Percentiles rank a stretch among this genome's conserved stretches.
phyloP scores from a whole-genome alignment of 768 basidiomycete genomes.

The Tylopilus sp. region DNA sequence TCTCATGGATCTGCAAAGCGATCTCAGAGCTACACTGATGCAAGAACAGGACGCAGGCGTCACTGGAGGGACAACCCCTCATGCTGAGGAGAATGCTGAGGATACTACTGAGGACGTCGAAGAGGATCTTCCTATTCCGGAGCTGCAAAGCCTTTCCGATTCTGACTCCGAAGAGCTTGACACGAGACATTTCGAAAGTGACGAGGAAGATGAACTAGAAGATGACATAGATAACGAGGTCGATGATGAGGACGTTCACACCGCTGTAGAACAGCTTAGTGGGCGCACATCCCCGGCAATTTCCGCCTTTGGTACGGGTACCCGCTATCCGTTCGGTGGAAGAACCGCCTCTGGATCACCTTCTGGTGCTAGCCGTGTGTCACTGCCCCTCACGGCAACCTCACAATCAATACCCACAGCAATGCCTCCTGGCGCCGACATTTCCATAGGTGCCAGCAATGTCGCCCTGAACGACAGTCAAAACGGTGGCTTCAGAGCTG shows the following conservation, averaged over 20 bases:
- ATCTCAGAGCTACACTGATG: constrained; percentile 61
- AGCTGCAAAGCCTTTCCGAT: constrained; percentile 22
- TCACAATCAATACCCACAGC: constrained; percentile 13
- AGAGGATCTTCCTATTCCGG: constrained; percentile 21
- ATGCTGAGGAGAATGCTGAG: constrained; percentile 6
- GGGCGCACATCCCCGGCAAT: constrained; percentile 26
- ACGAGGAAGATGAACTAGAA: constrained; percentile 26
- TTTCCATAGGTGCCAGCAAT: not conserved
- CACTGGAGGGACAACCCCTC: constrained; percentile 3
- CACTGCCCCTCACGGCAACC: not conserved
- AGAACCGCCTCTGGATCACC: constrained; percentile 1
- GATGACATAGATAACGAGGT: constrained; percentile 28
- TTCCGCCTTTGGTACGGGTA: constrained; percentile 18
- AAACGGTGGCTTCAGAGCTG: not conserved
- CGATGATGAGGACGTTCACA: constrained; percentile 24
- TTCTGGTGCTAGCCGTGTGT: constrained; percentile 3
- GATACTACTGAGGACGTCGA: constrained; percentile 15
- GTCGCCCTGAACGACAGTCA: constrained; percentile 6
- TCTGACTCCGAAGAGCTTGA: constrained; percentile 30
- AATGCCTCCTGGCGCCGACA: not conserved
- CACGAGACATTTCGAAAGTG: constrained; percentile 12
- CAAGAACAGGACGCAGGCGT: constrained; percentile 26
- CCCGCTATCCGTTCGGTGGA: constrained; percentile 9
- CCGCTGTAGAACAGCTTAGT: constrained; percentile 20
- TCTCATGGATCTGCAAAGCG: constrained; percentile 71